Evolutionary conservation across 1,284 basidiomycete genomes (phyloP), one percentile per base, ranked within the genome.

Genomic region (Boletellus dicymbophilus): DNA sequence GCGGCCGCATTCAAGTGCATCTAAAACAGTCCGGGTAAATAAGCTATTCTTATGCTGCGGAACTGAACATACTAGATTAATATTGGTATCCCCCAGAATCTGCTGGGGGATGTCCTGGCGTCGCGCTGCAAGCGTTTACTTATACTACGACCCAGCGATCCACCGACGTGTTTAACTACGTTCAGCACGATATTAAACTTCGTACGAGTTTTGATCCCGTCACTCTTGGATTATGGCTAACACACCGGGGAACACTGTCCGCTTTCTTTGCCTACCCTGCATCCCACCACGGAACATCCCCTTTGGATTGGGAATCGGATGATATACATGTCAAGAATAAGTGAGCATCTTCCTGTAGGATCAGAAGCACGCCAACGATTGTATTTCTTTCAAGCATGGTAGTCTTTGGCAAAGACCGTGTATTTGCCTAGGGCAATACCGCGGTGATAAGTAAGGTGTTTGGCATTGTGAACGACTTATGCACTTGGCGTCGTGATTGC

Each of bases 251-350:
- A 26, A 43, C 22, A 37, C 37, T 10, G 39, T 58, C 37, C 65
- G 62, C 39, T 63, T 65, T 26, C 51, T 48, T 31, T 63, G 65
- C 34, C 62, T 63, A 41, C 59, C 62, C 44, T 53, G 60, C 13
- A 56, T 63, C 38, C 63, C 63, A 36, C 66, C 63, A 20, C 68
- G 65, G 62, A 54, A 45, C 23, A 59, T 66, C 12, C 51, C 49
- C 8, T 55, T 60, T 36, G 58, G 66, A 21, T 36, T 39, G 5
- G 20, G n/a, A 48, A 52, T 41, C 18, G 68, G 36, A 25, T 61
- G n/a, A n/a, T n/a, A 21, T 13, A 46, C 62, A 63, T 22, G 53
- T 68, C 36, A 51, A 50, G 31, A 38, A 54, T 16, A 48, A 28
- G 62, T 66, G 12, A 16, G 63, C 61, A 31, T 28, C 21, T 20